A percentile compares a stretch with the other conserved stretches of the same genome.
Conservation (phyloP, 306 rosid species). For the Adenanthera pavonina region DNA sequence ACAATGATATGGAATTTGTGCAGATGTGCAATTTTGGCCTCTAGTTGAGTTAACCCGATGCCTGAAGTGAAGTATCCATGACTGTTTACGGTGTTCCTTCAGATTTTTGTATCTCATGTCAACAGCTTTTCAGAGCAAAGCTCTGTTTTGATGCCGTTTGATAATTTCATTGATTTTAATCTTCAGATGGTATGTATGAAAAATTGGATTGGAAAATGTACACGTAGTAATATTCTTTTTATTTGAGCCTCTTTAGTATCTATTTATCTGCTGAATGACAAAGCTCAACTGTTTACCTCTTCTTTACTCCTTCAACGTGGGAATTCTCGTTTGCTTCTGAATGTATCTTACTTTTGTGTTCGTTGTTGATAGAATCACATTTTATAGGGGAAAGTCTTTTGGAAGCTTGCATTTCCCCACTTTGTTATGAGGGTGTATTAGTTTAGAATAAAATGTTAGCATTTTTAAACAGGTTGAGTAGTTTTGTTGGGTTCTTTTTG, state of each 20-base stretch:
- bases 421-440: slow-evolving; percentile 21
- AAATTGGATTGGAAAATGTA: slow-evolving; percentile 55
- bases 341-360: slow-evolving; percentile 26
- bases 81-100: slow-evolving; percentile 39
- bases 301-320: slow-evolving; percentile 19
- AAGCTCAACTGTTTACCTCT: slow-evolving; percentile 25
- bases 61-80: slow-evolving; percentile 42
- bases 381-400: neutral
- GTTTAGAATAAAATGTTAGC: slow-evolving; percentile 12
- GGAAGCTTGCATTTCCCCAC: neutral
- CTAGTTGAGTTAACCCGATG: slow-evolving; percentile 59
- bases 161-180: slow-evolving; percentile 40
- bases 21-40: slow-evolving; percentile 99
- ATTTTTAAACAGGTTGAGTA: slow-evolving; percentile 4
- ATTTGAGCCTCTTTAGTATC: slow-evolving; percentile 40
- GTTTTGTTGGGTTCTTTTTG: neutral
- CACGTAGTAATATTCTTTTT: slow-evolving; percentile 48
- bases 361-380: slow-evolving; percentile 5
- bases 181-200: slow-evolving; percentile 46
- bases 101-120: slow-evolving; percentile 48
- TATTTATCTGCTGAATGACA: slow-evolving; percentile 34
- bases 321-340: slow-evolving; percentile 26
- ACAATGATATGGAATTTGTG: slow-evolving; percentile 97
- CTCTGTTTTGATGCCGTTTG: slow-evolving; percentile 50
- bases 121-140: slow-evolving; percentile 58